phyloP scores from a whole-genome alignment of 148 eudicot species.

The Polygonum maritimum region DNA sequence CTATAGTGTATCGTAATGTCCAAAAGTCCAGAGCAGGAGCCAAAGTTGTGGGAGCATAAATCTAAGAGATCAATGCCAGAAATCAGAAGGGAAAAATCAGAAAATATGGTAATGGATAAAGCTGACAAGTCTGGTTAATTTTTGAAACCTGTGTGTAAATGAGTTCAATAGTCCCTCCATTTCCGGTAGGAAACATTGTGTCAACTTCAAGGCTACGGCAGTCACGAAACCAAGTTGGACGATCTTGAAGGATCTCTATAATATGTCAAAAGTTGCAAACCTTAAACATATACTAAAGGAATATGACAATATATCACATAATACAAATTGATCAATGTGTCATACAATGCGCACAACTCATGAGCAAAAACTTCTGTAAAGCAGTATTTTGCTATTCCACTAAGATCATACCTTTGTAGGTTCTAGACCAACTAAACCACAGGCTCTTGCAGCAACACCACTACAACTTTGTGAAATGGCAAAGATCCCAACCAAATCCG shows the following conservation, averaged over 20 bases:
- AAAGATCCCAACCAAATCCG: constrained; percentile 98
- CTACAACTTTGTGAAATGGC: constrained; percentile 79
- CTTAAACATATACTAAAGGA: too few species aligned
- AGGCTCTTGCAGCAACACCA: constrained; percentile 99
- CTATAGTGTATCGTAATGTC: constrained; percentile 89
- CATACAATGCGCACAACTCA: too few species aligned
- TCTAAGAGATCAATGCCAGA: constrained; percentile 27
- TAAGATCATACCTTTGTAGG: constrained; percentile 62
- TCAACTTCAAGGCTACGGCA: constrained; percentile 90
- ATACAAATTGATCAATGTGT: too few species aligned
- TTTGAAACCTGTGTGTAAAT: constrained; percentile 62
- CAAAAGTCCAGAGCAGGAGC: constrained; percentile 96
- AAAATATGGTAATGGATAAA: too few species aligned
- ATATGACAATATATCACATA: too few species aligned
- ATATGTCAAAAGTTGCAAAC: constrained; percentile 29
- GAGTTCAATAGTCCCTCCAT: constrained; percentile 93
- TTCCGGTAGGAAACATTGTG: constrained; percentile 82
- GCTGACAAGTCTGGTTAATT: too few species aligned
- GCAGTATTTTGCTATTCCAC: background rate
- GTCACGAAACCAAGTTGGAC: constrained; percentile 93
- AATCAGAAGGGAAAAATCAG: too few species aligned
- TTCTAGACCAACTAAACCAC: constrained; percentile 94
- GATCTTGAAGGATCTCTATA: constrained; percentile 95
- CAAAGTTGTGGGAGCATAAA: constrained; percentile 90
- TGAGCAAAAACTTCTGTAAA: too few species aligned